Conservation (phyloP, 768 basidiomycete genomes). For the Hericium alpestre region DNA sequence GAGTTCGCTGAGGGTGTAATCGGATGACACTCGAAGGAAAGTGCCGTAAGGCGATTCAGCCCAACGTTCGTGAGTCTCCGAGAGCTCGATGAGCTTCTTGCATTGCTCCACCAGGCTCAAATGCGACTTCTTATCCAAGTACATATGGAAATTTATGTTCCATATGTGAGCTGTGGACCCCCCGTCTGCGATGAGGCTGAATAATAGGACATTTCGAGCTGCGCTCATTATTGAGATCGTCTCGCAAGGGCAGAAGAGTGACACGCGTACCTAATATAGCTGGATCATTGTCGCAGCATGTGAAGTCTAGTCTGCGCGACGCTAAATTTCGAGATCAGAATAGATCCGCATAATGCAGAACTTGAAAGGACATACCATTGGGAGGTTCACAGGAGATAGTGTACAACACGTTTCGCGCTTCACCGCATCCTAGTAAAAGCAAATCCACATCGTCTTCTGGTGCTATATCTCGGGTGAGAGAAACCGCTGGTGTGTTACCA, state of each 20-base stretch:
- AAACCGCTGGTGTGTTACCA: constrained; percentile 50
- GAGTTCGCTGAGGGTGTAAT: constrained; percentile 28
- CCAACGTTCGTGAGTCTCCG: constrained; percentile 29
- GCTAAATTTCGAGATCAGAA: not conserved
- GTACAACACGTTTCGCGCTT: constrained; percentile 43
- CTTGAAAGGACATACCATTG: not conserved
- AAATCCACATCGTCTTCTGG: constrained; percentile 36
- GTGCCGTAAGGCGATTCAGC: constrained; percentile 23
- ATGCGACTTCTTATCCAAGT: constrained; percentile 27
- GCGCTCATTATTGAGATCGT: not conserved
- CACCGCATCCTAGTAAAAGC: constrained; percentile 47
- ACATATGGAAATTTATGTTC: constrained; percentile 41
- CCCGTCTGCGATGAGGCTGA: constrained; percentile 28
- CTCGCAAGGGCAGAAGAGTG: not conserved
- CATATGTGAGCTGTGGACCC: constrained; percentile 19
- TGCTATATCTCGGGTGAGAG: constrained; percentile 35
- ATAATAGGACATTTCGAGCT: constrained; percentile 42
- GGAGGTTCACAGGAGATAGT: constrained; percentile 26
- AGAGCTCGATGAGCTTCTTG: constrained; percentile 24
- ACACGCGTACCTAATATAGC: constrained; percentile 32
- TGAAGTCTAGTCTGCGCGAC: constrained; percentile 31
- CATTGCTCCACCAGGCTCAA: constrained; percentile 29
- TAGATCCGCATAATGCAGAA: too few species aligned
- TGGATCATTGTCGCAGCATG: constrained; percentile 40
- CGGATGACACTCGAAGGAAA: constrained; percentile 28